Conservation (phyloP, 2,329 filamentous ascomycete genomes). For the Fusarium sp. region DNA sequence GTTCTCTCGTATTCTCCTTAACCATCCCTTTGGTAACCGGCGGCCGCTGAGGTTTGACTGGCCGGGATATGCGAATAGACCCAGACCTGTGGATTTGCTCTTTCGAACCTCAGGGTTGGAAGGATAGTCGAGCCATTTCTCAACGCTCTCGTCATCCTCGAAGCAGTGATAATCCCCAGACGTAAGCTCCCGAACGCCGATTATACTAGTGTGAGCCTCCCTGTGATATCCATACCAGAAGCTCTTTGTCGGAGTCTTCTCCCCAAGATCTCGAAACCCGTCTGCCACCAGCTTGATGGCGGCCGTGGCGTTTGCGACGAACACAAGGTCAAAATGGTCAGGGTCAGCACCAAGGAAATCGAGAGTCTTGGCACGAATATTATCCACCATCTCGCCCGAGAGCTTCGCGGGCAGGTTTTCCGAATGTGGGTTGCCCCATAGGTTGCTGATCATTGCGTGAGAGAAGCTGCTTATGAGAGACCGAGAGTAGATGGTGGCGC, state of each 20-base stretch:
- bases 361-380: conserved; percentile 63
- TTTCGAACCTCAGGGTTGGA: conserved; percentile 29
- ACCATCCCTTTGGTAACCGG: conserved; percentile 69
- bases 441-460: conserved; percentile 62
- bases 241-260: conserved; percentile 54
- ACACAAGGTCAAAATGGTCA: conserved; percentile 69
- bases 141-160: conserved; percentile 65
- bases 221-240: conserved; percentile 71
- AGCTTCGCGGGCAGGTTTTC: conserved; percentile 68
- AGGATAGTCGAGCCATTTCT: conserved; percentile 53
- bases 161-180: conserved; percentile 65
- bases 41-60: conserved; percentile 78
- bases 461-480: conserved; percentile 68
- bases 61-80: conserved; percentile 72
- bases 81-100: conserved; percentile 37
- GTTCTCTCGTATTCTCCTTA: conserved; percentile 48
- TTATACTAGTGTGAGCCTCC: conserved; percentile 70
- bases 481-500: conserved; percentile 66
- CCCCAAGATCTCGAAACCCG: conserved; percentile 63
- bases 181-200: conserved; percentile 76
- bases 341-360: conserved; percentile 69
- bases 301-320: conserved; percentile 70
- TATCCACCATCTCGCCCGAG: conserved; percentile 67
- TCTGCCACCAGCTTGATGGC: conserved; percentile 72
- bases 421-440: conserved; percentile 78